These are phyloP conservation scores for Leccinum olivaceopallidum DNA, from an alignment of 768 basidiomycete species.

Conservation along the genomic window DNA sequence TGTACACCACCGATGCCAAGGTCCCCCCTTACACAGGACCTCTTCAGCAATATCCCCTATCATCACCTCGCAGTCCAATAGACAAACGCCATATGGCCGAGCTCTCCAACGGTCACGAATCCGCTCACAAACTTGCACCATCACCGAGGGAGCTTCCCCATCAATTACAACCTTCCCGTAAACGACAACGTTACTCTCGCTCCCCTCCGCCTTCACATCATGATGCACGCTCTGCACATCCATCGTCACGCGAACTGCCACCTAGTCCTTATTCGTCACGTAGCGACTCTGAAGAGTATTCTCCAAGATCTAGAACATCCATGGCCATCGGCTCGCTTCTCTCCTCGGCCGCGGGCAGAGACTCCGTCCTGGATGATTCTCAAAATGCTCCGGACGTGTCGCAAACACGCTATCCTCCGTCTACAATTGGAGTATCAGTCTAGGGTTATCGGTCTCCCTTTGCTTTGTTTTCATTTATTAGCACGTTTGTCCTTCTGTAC, in stretches of 20 bases:
- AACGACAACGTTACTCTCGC: slow-evolving; percentile 63
- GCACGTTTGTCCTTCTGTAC: slow-evolving; percentile 22
- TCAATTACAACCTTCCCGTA: slow-evolving; percentile 48
- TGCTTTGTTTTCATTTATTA: slow-evolving; percentile 23
- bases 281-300: slow-evolving; percentile 67
- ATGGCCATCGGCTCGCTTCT: slow-evolving; percentile 83
- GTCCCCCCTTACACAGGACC: slow-evolving; percentile 31
- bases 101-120: slow-evolving; percentile 18
- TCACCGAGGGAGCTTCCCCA: slow-evolving; percentile 31
- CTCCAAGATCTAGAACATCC: slow-evolving; percentile 67
- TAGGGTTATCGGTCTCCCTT: slow-evolving; percentile 10
- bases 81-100: slow-evolving; percentile 23
- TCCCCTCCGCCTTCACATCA: slow-evolving; percentile 51
- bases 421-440: slow-evolving; percentile 25
- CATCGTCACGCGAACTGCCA: slow-evolving; percentile 51
- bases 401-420: slow-evolving; percentile 19
- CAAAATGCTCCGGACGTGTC: slow-evolving; percentile 23
- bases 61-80: slow-evolving; percentile 33
- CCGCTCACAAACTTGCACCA: slow-evolving; percentile 9
- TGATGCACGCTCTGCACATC: slow-evolving; percentile 33
- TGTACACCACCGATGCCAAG: slow-evolving; percentile 36
- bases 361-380: slow-evolving; percentile 28
- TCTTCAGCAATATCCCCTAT: slow-evolving; percentile 39
- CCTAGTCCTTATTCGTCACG: slow-evolving; percentile 75
- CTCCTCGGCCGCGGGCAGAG: slow-evolving; percentile 42